Base-by-base conservation (phyloP, 2,329 filamentous ascomycete species). In the Blastomyces gilchristii region DNA sequence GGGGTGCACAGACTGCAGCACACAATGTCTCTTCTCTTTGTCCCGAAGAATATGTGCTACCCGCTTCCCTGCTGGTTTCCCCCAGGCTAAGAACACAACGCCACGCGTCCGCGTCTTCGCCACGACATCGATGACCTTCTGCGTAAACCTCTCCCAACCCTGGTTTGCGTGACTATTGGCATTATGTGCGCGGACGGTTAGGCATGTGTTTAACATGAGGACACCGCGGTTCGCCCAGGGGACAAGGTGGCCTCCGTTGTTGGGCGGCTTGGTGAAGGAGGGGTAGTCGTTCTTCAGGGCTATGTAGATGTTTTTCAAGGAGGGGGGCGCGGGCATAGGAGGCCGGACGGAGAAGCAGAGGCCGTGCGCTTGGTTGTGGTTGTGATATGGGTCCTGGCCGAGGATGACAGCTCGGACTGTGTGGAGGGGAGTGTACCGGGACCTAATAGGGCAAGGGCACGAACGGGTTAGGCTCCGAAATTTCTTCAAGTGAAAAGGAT, bases 351-450 rank as follows among this genome's bases (percentile, higher is more conserved):
- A 96, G 82, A 99, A 99, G 73, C 90, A 93, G 64, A 99, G 86
- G 53, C 94, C 94, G 75, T 97, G 94, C 60, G 94, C 94, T 81
- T 99, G 94, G 76, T 95, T 95, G 74, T 85, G 76, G 74, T 96
- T 96, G 80, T 99, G 94, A 76, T 99, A 99, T 2, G 94, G 94
- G 74, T 99, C 94, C 79, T 99, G 94, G 67, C 94, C 94, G 62
- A 97, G 77, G 71, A 99, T 91, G 65, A 99, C 92, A 63, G 89
- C 89, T 76, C 96, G 96, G 74, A 97, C 92, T 16, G 82, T 87
- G 78, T 87, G 80, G 69, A 99, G 87, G 8, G 94, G 92, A 0
- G 93, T 97, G 75, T 96, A 89, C 34, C 91, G 89, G 65, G 93
- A 97, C 93, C 93, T 97, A 64, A n/a, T 31, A 22, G 45, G 5